Percentiles rank a stretch among this genome's conserved stretches.
Evolutionary conservation across 1,284 basidiomycete genomes (phyloP).

Genomic region (Bjerkandera adusta): DNA sequence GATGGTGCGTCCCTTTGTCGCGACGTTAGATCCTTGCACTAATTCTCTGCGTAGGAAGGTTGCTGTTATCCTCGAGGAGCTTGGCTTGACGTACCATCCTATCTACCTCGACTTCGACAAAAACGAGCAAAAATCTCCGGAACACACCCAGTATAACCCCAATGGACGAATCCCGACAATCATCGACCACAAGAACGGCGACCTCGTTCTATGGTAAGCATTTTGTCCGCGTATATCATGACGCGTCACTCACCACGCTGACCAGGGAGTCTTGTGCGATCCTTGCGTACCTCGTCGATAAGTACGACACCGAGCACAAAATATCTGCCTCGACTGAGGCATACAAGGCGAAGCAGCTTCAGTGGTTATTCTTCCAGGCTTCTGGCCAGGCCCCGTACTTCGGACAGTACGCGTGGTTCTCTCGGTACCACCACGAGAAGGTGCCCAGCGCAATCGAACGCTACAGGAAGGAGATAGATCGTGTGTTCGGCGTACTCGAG

Average conservation of each 20-base stretch:
- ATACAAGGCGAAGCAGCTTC: slow-evolving; percentile 19
- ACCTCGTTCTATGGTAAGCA: slow-evolving; percentile 18
- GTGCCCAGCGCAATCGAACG: slow-evolving; percentile 29
- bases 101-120: slow-evolving; percentile 23
- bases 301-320: slow-evolving; percentile 32
- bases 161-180: slow-evolving; percentile 30
- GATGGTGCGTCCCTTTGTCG: too few relatives aligned
- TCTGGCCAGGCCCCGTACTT: slow-evolving; percentile 29
- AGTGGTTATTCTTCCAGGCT: slow-evolving; percentile 30
- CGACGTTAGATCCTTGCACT: too few relatives aligned
- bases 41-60: slow-evolving; percentile 21
- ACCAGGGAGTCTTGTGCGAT: slow-evolving; percentile 36
- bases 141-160: slow-evolving; percentile 22
- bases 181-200: slow-evolving; percentile 29
- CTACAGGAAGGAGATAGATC: slow-evolving; percentile 29
- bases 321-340: slow-evolving; percentile 24
- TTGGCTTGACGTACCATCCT: slow-evolving; percentile 26
- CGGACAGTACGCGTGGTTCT: slow-evolving; percentile 27
- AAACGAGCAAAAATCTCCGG: slow-evolving; percentile 22
- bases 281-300: slow-evolving; percentile 31
- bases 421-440: slow-evolving; percentile 21
- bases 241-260: too few relatives aligned
- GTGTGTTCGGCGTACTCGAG: slow-evolving; percentile 33
- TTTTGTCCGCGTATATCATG: too few relatives aligned
- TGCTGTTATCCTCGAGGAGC: slow-evolving; percentile 22